Percentiles rank a stretch among this genome's conserved stretches.
Evolutionary conservation across 306 rosid species (phyloP).

Genomic region (Geum urbanum): DNA sequence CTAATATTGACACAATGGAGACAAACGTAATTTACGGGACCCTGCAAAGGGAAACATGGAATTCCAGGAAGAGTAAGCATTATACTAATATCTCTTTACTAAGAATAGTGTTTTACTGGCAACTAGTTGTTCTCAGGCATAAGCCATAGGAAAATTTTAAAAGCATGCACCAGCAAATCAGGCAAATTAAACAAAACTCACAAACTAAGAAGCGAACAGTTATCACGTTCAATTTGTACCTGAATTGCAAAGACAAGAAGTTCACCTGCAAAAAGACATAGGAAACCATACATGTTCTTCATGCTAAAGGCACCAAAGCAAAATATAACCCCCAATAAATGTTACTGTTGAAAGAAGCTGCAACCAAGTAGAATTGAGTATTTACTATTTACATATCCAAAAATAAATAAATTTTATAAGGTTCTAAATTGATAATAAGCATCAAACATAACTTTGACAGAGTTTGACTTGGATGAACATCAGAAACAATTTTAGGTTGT

Average conservation of each 20-base stretch:
- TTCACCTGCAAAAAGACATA: slow-evolving; percentile 72
- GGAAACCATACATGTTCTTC: slow-evolving; percentile 68
- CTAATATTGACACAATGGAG: slow-evolving; percentile 75
- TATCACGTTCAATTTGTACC: slow-evolving; percentile 36
- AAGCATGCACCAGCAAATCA: no score
- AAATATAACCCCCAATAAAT: slow-evolving; percentile 53
- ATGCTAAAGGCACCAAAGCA: slow-evolving; percentile 64
- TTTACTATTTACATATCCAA: not conserved
- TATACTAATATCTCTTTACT: not conserved
- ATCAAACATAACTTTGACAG: no score
- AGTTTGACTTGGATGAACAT: not conserved
- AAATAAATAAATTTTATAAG: not conserved
- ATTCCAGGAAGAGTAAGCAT: not conserved
- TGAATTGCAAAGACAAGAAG: slow-evolving; percentile 70
- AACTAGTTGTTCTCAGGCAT: no score
- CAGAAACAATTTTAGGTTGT: not conserved
- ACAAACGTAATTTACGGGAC: slow-evolving; percentile 65
- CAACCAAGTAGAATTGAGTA: slow-evolving; percentile 15
- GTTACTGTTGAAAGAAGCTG: slow-evolving; percentile 73
- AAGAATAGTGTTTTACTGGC: no score
- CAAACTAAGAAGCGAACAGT: no score
- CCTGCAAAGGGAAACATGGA: slow-evolving; percentile 40
- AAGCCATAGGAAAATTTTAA: no score
- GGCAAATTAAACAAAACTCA: no score
- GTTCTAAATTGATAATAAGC: not conserved